A percentile compares a stretch with the other conserved stretches of the same genome.
Evolutionary conservation across 441 rosid genomes (phyloP).

Genomic region (Populus hybrid): DNA sequence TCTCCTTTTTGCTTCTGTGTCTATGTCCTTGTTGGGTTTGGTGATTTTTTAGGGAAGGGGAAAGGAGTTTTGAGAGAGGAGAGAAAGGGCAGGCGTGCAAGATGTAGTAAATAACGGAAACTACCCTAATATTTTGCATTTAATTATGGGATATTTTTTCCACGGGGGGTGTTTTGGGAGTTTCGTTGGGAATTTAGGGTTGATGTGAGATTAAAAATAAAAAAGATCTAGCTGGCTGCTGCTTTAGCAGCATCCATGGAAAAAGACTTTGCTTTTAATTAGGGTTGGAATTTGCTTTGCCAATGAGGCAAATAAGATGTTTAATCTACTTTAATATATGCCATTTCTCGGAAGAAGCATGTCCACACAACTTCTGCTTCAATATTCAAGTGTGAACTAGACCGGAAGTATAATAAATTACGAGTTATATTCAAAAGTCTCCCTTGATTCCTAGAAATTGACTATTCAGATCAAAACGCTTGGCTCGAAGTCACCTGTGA

Average conservation of each 20-base stretch:
- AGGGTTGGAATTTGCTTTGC: not conserved
- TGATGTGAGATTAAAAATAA: not conserved
- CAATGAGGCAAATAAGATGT: not conserved
- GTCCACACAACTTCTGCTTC: not conserved
- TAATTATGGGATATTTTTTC: slow-evolving; percentile 21
- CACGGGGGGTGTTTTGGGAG: not conserved
- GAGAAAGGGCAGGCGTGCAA: not conserved
- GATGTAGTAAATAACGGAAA: slow-evolving; percentile 9
- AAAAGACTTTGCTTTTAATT: not conserved
- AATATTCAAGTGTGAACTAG: no score
- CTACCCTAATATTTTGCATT: slow-evolving; percentile 19
- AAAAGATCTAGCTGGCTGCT: not conserved
- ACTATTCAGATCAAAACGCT: not conserved
- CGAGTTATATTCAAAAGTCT: not conserved
- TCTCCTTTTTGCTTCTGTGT: not conserved
- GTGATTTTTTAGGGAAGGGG: not conserved
- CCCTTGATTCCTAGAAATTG: not conserved
- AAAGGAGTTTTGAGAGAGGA: not conserved
- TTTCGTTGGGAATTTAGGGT: not conserved
- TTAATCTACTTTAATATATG: not conserved
- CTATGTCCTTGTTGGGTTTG: not conserved
- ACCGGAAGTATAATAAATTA: no score
- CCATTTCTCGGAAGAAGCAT: not conserved
- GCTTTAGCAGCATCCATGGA: not conserved
- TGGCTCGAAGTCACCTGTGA: no score